Evolutionary conservation across 345 rosid species (phyloP).

Genomic region (Mercurialis annua): DNA sequence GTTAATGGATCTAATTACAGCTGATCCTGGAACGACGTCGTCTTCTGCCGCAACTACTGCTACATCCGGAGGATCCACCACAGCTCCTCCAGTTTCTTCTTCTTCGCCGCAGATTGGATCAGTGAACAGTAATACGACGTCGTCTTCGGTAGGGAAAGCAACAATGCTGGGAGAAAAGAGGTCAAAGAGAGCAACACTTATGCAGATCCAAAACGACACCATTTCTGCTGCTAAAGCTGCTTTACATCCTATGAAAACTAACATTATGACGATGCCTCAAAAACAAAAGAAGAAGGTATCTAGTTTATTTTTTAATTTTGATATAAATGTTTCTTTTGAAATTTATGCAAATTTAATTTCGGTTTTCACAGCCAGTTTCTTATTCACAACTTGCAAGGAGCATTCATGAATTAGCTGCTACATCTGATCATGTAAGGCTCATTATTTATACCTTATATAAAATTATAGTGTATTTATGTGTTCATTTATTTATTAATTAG

Average conservation of each 20-base stretch:
- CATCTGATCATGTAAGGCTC: slow-evolving; percentile 77
- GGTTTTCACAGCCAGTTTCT: slow-evolving; percentile 77
- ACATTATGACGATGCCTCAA: slow-evolving; percentile 69
- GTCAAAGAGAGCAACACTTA: slow-evolving; percentile 69
- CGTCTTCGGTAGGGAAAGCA: slow-evolving; percentile 33
- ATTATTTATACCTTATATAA: neutral
- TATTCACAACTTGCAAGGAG: slow-evolving; percentile 98
- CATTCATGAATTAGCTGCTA: slow-evolving; percentile 93
- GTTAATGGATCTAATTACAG: slow-evolving; percentile 97
- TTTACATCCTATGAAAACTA: slow-evolving; percentile 52
- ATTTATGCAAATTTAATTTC: neutral
- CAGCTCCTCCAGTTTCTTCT: slow-evolving; percentile 35
- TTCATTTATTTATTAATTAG: neutral
- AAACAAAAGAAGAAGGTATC: slow-evolving; percentile 63
- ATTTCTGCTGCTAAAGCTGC: slow-evolving; percentile 91
- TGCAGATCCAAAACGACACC: slow-evolving; percentile 95
- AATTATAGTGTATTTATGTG: too few species aligned
- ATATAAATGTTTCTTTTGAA: neutral
- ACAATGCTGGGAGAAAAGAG: slow-evolving; percentile 67
- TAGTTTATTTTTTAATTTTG: too few species aligned
- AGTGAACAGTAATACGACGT: slow-evolving; percentile 15
- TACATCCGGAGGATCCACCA: slow-evolving; percentile 41
- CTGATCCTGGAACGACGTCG: slow-evolving; percentile 51
- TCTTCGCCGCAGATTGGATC: slow-evolving; percentile 24
- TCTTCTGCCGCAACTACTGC: slow-evolving; percentile 27